phyloP scores from a whole-genome alignment of 2,329 filamentous ascomycete species.

The Fusarium sp. region DNA sequence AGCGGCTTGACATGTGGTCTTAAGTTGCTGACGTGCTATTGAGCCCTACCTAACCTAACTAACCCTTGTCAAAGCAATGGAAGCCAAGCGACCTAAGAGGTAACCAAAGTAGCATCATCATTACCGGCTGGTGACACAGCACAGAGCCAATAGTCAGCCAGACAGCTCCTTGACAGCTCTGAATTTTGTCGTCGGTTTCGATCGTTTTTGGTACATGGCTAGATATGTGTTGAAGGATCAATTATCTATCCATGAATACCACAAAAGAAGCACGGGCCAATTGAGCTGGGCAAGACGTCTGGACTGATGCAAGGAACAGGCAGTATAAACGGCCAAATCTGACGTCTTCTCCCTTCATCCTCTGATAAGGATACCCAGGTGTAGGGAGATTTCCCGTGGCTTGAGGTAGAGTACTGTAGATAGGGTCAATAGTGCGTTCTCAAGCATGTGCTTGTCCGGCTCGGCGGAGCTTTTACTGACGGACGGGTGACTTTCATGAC shows the following conservation, averaged over 20 bases:
- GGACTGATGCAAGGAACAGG: conserved; percentile 1
- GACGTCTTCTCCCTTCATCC: background rate
- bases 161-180: background rate
- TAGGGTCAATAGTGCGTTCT: background rate
- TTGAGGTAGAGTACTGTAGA: background rate
- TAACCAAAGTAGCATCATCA: conserved; percentile 18
- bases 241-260: background rate
- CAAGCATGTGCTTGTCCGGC: conserved; percentile 13
- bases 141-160: background rate
- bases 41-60: conserved; percentile 8
- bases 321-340: background rate
- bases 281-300: background rate
- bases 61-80: background rate
- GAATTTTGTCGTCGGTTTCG: background rate
- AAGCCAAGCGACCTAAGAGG: background rate
- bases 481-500: conserved; percentile 3
- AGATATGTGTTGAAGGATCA: background rate
- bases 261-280: background rate
- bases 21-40: conserved; percentile 21
- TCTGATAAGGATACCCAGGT: background rate
- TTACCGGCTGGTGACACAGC: conserved; percentile 24
- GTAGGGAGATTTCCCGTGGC: background rate
- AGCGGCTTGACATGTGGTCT: conserved; percentile 16
- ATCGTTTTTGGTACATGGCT: background rate
- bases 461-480: background rate